phyloP scores from a whole-genome alignment of 2,329 filamentous ascomycete genomes.

The Stenocarpella maydis region DNA sequence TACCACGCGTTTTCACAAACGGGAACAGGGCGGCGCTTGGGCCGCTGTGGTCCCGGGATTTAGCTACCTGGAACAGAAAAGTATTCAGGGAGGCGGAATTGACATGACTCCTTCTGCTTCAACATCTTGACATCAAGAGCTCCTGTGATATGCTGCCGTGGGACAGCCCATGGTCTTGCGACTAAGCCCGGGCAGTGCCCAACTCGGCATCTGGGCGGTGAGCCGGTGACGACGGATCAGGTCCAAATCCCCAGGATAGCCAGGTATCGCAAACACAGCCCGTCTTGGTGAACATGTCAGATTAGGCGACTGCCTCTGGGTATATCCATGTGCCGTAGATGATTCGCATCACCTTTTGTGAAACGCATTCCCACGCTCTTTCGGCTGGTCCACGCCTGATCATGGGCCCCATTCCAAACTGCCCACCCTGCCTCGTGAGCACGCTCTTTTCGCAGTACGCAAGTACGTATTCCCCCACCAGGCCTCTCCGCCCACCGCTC shows the following conservation, averaged over 20 bases:
- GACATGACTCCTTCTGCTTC: neutral
- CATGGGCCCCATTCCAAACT: neutral
- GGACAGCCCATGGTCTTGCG: neutral
- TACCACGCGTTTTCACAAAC: conserved; percentile 18
- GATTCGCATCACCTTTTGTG: neutral
- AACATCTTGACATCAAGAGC: neutral
- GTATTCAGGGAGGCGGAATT: conserved; percentile 22
- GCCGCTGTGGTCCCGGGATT: neutral
- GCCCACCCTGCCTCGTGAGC: neutral
- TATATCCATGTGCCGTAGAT: conserved; percentile 15
- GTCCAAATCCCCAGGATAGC: neutral
- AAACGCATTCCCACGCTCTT: neutral
- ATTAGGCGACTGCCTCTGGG: conserved; percentile 16
- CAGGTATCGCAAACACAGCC: neutral
- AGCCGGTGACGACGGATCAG: neutral
- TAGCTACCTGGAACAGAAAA: conserved; percentile 4
- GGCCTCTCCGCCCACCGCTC: too few relatives aligned
- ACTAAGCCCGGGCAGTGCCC: neutral
- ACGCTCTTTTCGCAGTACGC: neutral
- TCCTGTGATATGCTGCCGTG: neutral
- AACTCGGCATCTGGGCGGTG: neutral
- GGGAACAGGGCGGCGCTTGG: conserved; percentile 6
- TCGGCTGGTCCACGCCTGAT: neutral
- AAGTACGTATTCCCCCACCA: neutral
- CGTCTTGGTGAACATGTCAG: neutral